Evolutionary conservation across 2,329 filamentous ascomycete genomes (phyloP).

Genomic region (Phaeophleospora eucalypticola): DNA sequence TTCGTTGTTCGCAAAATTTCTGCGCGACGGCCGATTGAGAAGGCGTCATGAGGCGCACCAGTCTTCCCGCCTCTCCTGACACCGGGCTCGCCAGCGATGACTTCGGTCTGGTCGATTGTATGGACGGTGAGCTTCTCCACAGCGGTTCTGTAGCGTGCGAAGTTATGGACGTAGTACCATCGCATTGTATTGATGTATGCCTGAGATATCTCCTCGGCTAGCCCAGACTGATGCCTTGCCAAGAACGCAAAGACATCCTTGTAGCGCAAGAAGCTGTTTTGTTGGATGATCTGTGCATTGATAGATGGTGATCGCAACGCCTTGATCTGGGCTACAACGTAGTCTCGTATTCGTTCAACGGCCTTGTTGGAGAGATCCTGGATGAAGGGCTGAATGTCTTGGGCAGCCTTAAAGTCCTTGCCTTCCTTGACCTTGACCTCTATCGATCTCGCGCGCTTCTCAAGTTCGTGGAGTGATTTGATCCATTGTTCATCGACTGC

Average conservation of each 20-base stretch:
- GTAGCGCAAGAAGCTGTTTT: constrained; percentile 82
- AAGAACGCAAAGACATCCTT: constrained; percentile 86
- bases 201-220: constrained; percentile 84
- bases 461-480: constrained; percentile 75
- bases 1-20: constrained; percentile 73
- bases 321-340: constrained; percentile 91
- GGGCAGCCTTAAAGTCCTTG: constrained; percentile 66
- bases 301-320: constrained; percentile 90
- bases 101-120: constrained; percentile 73
- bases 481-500: constrained; percentile 87
- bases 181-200: constrained; percentile 98
- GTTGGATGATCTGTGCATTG: constrained; percentile 94
- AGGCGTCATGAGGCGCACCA: constrained; percentile 64
- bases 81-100: constrained; percentile 63
- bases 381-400: constrained; percentile 79
- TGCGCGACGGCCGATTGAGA: constrained; percentile 79
- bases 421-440: constrained; percentile 62
- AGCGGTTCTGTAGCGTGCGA: constrained; percentile 78
- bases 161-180: constrained; percentile 95
- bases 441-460: constrained; percentile 69
- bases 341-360: constrained; percentile 90
- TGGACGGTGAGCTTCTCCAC: constrained; percentile 83
- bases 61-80: constrained; percentile 36
- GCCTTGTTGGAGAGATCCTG: constrained; percentile 83
- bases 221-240: constrained; percentile 71